phyloP scores from a whole-genome alignment of 768 basidiomycete genomes.

The Panaeolus cyanescens region DNA sequence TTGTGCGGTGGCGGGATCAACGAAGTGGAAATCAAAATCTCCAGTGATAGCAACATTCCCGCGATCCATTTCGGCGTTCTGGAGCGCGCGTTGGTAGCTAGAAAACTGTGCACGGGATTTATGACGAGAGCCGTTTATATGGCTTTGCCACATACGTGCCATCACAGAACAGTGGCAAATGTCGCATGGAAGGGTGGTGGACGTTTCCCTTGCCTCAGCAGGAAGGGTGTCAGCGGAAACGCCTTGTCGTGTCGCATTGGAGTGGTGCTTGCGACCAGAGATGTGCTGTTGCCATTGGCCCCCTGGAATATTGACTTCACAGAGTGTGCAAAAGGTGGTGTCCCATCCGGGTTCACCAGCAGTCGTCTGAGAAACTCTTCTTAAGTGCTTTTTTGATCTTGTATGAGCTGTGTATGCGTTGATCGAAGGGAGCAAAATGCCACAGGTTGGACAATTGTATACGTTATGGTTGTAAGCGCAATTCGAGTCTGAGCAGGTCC shows the following conservation, averaged over 20 bases:
- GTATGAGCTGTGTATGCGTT: no score
- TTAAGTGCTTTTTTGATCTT: no score
- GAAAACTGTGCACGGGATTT: slow-evolving; percentile 36
- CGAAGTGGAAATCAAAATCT: slow-evolving; percentile 50
- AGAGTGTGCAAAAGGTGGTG: slow-evolving; percentile 29
- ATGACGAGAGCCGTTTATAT: slow-evolving; percentile 33
- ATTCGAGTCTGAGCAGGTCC: slow-evolving; percentile 30
- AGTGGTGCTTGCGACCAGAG: slow-evolving; percentile 11
- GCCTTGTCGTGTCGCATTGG: slow-evolving; percentile 11
- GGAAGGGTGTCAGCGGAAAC: slow-evolving; percentile 30
- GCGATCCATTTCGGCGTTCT: slow-evolving; percentile 57
- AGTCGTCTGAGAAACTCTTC: slow-evolving; percentile 17
- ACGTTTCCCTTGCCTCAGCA: slow-evolving; percentile 19
- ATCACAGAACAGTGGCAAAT: slow-evolving; percentile 27
- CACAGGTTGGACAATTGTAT: slow-evolving; percentile 39
- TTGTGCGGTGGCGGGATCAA: slow-evolving; percentile 37
- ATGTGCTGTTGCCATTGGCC: slow-evolving; percentile 22
- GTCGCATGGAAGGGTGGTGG: slow-evolving; percentile 24
- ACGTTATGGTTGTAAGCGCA: slow-evolving; percentile 40
- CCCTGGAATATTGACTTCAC: slow-evolving; percentile 22
- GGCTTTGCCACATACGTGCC: slow-evolving; percentile 31
- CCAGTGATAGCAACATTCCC: slow-evolving; percentile 48
- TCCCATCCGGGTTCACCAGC: background rate
- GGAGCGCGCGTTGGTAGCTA: slow-evolving; percentile 41
- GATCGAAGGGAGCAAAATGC: slow-evolving; percentile 36